Conservation (phyloP, 768 basidiomycete species). For the Scleroderma bovista region DNA sequence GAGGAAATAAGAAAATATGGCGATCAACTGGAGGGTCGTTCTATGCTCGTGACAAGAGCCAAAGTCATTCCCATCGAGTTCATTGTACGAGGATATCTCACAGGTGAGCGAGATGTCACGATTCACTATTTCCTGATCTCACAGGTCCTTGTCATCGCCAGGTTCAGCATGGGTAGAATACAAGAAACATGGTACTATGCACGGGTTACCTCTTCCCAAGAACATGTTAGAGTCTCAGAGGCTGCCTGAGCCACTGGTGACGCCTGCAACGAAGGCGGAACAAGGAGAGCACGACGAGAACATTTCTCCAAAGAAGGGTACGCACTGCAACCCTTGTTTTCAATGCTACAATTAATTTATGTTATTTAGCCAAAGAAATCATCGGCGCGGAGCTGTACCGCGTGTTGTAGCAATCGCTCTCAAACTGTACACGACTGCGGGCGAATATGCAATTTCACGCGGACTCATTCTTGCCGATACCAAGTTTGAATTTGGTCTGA, state of each 20-base stretch:
- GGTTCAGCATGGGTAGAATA: slow-evolving; percentile 98
- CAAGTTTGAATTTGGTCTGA: slow-evolving; percentile 95
- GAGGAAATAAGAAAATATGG: slow-evolving; percentile 66
- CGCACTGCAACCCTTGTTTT: slow-evolving; percentile 4
- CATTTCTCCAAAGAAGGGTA: slow-evolving; percentile 78
- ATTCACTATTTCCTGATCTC: slow-evolving; percentile 6
- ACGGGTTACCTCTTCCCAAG: slow-evolving; percentile 71
- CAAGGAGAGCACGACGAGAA: slow-evolving; percentile 95
- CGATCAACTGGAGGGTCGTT: slow-evolving; percentile 72
- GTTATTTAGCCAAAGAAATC: slow-evolving; percentile 49
- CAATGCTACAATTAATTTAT: background rate
- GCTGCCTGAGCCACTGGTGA: slow-evolving; percentile 81
- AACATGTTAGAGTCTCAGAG: slow-evolving; percentile 83
- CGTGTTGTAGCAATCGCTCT: slow-evolving; percentile 57
- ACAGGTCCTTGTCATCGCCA: slow-evolving; percentile 22
- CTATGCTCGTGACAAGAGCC: slow-evolving; percentile 90
- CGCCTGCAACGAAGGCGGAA: slow-evolving; percentile 95
- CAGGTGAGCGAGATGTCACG: slow-evolving; percentile 50
- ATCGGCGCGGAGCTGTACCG: slow-evolving; percentile 62
- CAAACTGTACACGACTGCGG: slow-evolving; percentile 66
- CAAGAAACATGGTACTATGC: slow-evolving; percentile 79
- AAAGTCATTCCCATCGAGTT: slow-evolving; percentile 89
- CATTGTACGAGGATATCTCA: slow-evolving; percentile 93
- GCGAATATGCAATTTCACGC: slow-evolving; percentile 61
- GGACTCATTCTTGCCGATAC: slow-evolving; percentile 96